These are phyloP conservation scores for Aureobasidium sp. DNA, from an alignment of 2,329 filamentous ascomycete genomes.

Conservation along the genomic window DNA sequence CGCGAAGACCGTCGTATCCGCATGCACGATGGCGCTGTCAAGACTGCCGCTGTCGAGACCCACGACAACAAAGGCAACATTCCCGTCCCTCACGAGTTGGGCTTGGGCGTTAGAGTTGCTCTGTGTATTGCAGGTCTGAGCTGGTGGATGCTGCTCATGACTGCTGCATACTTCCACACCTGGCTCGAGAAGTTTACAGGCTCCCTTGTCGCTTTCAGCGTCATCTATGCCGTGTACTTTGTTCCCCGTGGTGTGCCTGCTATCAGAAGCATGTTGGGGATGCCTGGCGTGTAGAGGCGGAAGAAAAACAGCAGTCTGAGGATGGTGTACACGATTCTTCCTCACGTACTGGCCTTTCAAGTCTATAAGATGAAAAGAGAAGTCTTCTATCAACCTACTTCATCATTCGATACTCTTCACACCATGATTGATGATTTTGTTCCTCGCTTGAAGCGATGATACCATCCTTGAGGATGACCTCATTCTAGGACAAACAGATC, in stretches of 20 bases:
- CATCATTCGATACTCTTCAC: background rate
- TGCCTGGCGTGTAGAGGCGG: slow-evolving; percentile 32
- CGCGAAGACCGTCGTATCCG: slow-evolving; percentile 58
- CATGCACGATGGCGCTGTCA: slow-evolving; percentile 56
- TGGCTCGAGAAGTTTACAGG: slow-evolving; percentile 82
- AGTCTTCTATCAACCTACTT: background rate
- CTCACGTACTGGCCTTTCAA: background rate
- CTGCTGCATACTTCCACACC: slow-evolving; percentile 95
- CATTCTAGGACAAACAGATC: background rate
- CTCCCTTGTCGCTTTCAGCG: slow-evolving; percentile 38
- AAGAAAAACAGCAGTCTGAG: background rate
- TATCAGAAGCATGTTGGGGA: slow-evolving; percentile 36
- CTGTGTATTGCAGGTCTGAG: slow-evolving; percentile 59
- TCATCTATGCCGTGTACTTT: slow-evolving; percentile 41
- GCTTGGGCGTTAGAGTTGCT: slow-evolving; percentile 46
- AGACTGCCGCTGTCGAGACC: slow-evolving; percentile 34
- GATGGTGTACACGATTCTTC: background rate
- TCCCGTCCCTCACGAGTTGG: slow-evolving; percentile 22
- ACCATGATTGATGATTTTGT: background rate
- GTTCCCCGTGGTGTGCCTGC: slow-evolving; percentile 37
- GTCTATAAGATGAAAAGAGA: background rate
- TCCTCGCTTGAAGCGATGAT: background rate
- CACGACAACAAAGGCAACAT: slow-evolving; percentile 38
- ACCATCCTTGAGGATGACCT: background rate
- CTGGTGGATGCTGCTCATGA: slow-evolving; percentile 98